Evolutionary conservation across 78 protist species (phyloP), one percentile per base, ranked within the genome.

Genomic region (Protostelium mycophagum): DNA sequence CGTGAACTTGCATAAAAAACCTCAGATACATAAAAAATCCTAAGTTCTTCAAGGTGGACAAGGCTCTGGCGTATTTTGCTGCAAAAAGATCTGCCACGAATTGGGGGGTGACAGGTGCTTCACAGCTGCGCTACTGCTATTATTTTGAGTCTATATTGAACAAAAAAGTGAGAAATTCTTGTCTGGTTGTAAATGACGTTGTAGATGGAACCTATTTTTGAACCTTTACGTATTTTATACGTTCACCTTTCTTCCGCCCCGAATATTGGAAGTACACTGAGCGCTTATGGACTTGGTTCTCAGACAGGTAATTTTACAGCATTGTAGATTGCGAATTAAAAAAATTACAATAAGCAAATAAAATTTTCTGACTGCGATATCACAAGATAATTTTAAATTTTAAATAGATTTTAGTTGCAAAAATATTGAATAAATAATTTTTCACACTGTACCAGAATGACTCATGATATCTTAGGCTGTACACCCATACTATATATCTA

Each of bases 21-120:
- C n/a, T n/a, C n/a, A n/a, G n/a, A n/a, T n/a, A n/a, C n/a, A n/a
- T n/a, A n/a, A n/a, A n/a, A n/a, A n/a, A n/a, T n/a, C n/a, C n/a
- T n/a, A n/a, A n/a, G n/a, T n/a, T n/a, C n/a, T n/a, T n/a, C 29
- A 86, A 91, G 36, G 91, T 90, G 38, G 37, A 37, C n/a, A 91
- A 94, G 86, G 96, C 96, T 1, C 88, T 91, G 90, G 34, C 92
- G 37, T 94, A 94, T 63, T 94, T 94, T 73, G 93, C 96, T 29
- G 94, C 89, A 0, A 94, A 91, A 73, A 38, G 96, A 89, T 94
- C 94, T 0, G 84, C 88, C 5, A 94, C 89, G 35, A 90, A 84
- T 83, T 90, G 87, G 86, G 96, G 96, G 28, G 88, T 94, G 16
- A 90, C 96, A 1, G 93, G 93, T 36, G 94, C 96, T 5, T 84